phyloP scores from a whole-genome alignment of 1,284 basidiomycete species.

The Marasmius oreades region DNA sequence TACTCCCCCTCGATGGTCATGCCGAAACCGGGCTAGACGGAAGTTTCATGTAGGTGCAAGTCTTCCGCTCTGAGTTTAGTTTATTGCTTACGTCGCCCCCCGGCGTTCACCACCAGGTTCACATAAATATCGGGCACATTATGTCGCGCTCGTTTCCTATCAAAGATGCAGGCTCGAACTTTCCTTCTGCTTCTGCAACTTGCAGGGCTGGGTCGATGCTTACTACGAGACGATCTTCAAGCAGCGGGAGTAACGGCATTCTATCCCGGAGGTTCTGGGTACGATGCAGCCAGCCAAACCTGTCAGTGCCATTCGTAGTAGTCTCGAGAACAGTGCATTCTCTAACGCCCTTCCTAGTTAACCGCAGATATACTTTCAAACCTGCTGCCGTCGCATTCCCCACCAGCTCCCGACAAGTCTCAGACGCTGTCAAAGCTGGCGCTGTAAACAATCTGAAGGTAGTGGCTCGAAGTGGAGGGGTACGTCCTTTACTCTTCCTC shows the following conservation, averaged over 20 bases:
- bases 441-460: not conserved
- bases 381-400: constrained; percentile 11
- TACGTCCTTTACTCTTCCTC: not conserved
- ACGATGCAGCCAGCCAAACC: not conserved
- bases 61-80: no score
- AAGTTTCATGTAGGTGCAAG: no score
- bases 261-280: not conserved
- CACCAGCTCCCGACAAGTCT: constrained; percentile 25
- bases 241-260: not conserved
- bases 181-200: no score
- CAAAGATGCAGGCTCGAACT: not conserved
- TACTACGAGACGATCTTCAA: not conserved
- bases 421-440: constrained; percentile 25
- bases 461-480: constrained; percentile 1
- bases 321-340: not conserved
- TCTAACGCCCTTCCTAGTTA: not conserved
- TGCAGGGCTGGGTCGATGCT: no score
- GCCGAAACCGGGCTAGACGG: no score
- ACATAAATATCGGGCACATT: no score
- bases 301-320: not conserved
- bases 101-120: no score
- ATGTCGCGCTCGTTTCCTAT: not conserved
- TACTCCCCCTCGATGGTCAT: no score
- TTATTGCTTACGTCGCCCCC: no score
- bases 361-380: constrained; percentile 3